Conservation (phyloP, 805 yeast genomes). For the Tanozyma kutaoensis region DNA sequence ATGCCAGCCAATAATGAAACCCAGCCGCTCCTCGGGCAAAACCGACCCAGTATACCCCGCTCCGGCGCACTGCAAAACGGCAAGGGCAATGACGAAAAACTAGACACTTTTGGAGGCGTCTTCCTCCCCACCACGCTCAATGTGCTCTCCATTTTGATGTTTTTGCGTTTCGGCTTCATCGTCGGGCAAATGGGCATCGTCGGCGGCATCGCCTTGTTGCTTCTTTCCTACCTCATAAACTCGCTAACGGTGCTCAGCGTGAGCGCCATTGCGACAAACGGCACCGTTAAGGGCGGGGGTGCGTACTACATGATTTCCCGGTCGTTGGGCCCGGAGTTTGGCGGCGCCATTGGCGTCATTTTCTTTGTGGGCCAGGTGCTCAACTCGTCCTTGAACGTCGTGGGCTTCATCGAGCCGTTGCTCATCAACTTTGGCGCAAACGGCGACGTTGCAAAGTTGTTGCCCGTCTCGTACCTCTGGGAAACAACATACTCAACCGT, state of each 20-base stretch:
- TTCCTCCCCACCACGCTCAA: slow-evolving; percentile 89
- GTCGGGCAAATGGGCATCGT: slow-evolving; percentile 88
- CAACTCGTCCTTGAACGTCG: slow-evolving; percentile 86
- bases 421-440: slow-evolving; percentile 60
- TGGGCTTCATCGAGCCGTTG: slow-evolving; percentile 88
- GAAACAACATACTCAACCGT: slow-evolving; percentile 60
- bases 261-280: slow-evolving; percentile 94
- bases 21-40: no score
- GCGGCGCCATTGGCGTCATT: slow-evolving; percentile 93
- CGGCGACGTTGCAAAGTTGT: slow-evolving; percentile 41
- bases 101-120: slow-evolving; percentile 80
- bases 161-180: slow-evolving; percentile 87
- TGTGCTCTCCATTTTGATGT: slow-evolving; percentile 89
- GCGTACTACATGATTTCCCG: slow-evolving; percentile 96
- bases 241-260: slow-evolving; percentile 78
- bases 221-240: slow-evolving; percentile 69
- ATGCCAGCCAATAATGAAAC: no score
- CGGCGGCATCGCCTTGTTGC: slow-evolving; percentile 57
- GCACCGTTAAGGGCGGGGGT: slow-evolving; percentile 96
- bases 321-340: slow-evolving; percentile 94
- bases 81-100: slow-evolving; percentile 20
- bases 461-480: slow-evolving; percentile 65
- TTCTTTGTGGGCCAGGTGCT: slow-evolving; percentile 91
- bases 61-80: no score
- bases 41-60: no score